Conservation (phyloP, 2,329 filamentous ascomycete species). For the Knoxdaviesia capensis region DNA sequence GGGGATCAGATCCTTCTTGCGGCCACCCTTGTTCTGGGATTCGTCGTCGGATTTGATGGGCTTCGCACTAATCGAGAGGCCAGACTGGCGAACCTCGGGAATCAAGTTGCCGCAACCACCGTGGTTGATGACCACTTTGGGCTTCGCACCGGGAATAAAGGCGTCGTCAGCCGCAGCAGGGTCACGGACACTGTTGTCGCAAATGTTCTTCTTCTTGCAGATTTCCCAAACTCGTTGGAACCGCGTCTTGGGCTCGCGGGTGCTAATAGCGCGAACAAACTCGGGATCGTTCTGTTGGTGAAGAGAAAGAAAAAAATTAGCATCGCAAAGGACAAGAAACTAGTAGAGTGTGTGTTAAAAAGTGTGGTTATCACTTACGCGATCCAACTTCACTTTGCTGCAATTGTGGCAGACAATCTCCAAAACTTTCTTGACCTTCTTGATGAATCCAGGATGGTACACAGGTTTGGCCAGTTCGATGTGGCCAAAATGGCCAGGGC, state of each 20-base stretch:
- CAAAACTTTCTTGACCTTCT: slow-evolving; percentile 97
- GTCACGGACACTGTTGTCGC: slow-evolving; percentile 58
- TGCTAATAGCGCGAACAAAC: slow-evolving; percentile 61
- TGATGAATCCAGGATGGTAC: slow-evolving; percentile 89
- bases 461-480: slow-evolving; percentile 95
- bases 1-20: slow-evolving; percentile 56
- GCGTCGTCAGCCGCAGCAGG: slow-evolving; percentile 50
- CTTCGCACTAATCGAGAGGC: slow-evolving; percentile 48
- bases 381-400: slow-evolving; percentile 91
- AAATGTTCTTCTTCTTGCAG: slow-evolving; percentile 74
- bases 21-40: slow-evolving; percentile 33
- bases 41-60: slow-evolving; percentile 38
- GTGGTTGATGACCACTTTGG: slow-evolving; percentile 36
- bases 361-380: slow-evolving; percentile 48
- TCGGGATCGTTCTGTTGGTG: slow-evolving; percentile 54
- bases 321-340: no score
- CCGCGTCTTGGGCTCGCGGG: slow-evolving; percentile 81
- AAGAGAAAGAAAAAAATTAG: slow-evolving; percentile 11
- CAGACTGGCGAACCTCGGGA: slow-evolving; percentile 72
- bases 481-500: slow-evolving; percentile 94
- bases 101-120: slow-evolving; percentile 88
- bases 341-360: no score
- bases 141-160: slow-evolving; percentile 37
- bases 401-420: slow-evolving; percentile 99
- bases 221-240: slow-evolving; percentile 85